Conservation (phyloP, 1,284 basidiomycete species). For the Rhizopogon hawkerae region DNA sequence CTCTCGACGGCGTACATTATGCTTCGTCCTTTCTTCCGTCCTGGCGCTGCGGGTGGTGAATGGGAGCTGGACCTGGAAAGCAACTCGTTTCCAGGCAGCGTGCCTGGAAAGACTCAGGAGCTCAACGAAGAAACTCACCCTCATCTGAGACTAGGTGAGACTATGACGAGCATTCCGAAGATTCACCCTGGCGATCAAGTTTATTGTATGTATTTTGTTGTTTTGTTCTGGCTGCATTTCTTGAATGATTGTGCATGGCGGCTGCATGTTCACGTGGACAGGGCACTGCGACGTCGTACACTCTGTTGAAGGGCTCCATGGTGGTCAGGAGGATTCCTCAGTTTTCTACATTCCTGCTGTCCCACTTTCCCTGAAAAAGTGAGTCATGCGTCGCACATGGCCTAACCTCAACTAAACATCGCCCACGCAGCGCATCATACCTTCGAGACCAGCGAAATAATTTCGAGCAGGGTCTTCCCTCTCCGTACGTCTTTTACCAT, state of each 20-base stretch:
- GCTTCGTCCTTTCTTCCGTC: conserved; percentile 69
- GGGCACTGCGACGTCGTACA: conserved; percentile 66
- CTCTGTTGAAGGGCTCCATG: conserved; percentile 59
- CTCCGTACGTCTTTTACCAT: too few relatives aligned
- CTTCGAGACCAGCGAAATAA: conserved; percentile 36
- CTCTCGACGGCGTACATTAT: conserved; percentile 62
- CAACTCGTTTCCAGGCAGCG: conserved; percentile 54
- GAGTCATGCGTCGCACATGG: conserved; percentile 13
- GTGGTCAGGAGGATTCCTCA: conserved; percentile 56
- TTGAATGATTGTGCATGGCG: neutral
- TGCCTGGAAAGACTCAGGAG: conserved; percentile 57
- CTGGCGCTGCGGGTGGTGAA: conserved; percentile 34
- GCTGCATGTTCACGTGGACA: conserved; percentile 14
- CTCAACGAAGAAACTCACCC: conserved; percentile 59
- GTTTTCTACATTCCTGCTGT: conserved; percentile 77
- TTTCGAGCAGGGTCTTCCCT: too few relatives aligned
- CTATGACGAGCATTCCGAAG: conserved; percentile 43
- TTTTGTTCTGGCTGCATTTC: neutral
- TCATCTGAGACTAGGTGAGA: conserved; percentile 52
- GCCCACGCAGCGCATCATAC: conserved; percentile 6
- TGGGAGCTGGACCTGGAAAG: conserved; percentile 59
- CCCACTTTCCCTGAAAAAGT: conserved; percentile 62
- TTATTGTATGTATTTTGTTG: conserved; percentile 41
- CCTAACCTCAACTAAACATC: conserved; percentile 8
- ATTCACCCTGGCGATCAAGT: conserved; percentile 71